Evolutionary conservation across 345 rosid genomes (phyloP), one percentile per base, ranked within the genome.

Genomic region (Litchi chinensis): DNA sequence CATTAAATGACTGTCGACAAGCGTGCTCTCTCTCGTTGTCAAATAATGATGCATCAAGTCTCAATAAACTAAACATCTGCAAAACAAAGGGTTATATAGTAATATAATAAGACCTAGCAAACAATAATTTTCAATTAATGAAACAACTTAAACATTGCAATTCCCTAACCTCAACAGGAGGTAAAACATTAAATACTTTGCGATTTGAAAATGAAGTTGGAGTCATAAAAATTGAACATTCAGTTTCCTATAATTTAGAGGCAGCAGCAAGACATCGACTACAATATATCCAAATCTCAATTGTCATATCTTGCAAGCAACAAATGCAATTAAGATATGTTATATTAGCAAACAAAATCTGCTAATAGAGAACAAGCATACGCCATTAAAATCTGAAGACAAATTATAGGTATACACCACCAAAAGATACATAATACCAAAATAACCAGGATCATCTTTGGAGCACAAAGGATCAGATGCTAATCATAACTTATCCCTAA

Each of bases 21-120:
- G 89, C 77, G 89, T 88, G 89, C 91, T 88, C 91, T 88, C 91
- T 88, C 88, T 88, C 89, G 48, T 83, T 79, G 88, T 88, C 91
- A 88, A 28, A 10, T 63, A 64, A 79, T 11, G 5, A 70, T 75
- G 46, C 44, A 73, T 50, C 68, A 70, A 77, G 77, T 54, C 63
- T 18, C 21, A 19, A 54, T 59, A 15, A 32, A 46, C 52, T 46
- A 26, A 62, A 32, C 19, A 65, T n/a, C 82, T 77, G 76, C 74
- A 70, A 37, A 9, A 32, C 5, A 39, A 24, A 48, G 8, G 8
- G 13, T 28, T 10, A 48, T 3, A 22, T 7, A 12, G 39, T 32
- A 63, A 32, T 8, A 52, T 68, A 59, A 12, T 57, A 24, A 46
- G 12, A 18, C 21, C 15, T 39, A 1, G 50, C 44, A 39, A 18